These are phyloP conservation scores for Speleostelium caveatum DNA, from an alignment of 78 protist genomes.

Conservation along the genomic window DNA sequence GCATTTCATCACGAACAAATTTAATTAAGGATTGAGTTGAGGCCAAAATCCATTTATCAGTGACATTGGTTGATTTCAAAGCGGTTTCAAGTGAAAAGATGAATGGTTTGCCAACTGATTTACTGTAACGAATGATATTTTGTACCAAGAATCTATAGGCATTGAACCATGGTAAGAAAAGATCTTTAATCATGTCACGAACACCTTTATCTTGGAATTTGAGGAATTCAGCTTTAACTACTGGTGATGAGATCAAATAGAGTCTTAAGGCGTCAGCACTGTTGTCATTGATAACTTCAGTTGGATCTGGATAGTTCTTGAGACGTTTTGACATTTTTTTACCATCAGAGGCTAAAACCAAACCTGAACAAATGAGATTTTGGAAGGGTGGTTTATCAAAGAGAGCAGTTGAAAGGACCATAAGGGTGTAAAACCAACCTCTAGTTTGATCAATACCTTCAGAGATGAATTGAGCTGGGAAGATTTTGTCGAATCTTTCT, in stretches of 20 bases:
- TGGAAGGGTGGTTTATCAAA: slow-evolving; percentile 98
- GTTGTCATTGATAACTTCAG: slow-evolving; percentile 86
- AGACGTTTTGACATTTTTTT: slow-evolving; percentile 98
- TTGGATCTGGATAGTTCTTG: slow-evolving; percentile 98
- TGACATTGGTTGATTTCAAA: slow-evolving; percentile 84
- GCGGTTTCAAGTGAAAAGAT: slow-evolving; percentile 40
- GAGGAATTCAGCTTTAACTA: slow-evolving; percentile 97
- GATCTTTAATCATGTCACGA: slow-evolving; percentile 89
- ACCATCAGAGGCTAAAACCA: slow-evolving; percentile 96
- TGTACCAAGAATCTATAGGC: slow-evolving; percentile 95
- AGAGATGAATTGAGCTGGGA: slow-evolving; percentile 99
- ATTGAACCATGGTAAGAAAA: slow-evolving; percentile 98
- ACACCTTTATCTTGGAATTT: slow-evolving; percentile 96
- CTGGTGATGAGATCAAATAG: slow-evolving; percentile 99
- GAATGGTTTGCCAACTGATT: slow-evolving; percentile 38
- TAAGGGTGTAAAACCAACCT: slow-evolving; percentile 99
- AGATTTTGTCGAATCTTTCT: slow-evolving; percentile 92
- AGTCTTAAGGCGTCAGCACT: slow-evolving; percentile 99
- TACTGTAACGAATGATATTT: slow-evolving; percentile 72
- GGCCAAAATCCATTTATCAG: slow-evolving; percentile 98
- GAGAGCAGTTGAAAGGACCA: slow-evolving; percentile 98
- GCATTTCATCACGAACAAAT: slow-evolving; percentile 95
- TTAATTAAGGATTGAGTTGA: slow-evolving; percentile 85
- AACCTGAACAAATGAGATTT: slow-evolving; percentile 99
- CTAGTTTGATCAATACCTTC: slow-evolving; percentile 98